These are phyloP conservation scores for Ilyonectria robusta DNA, from an alignment of 2,329 filamentous ascomycete species.

Conservation along the genomic window DNA sequence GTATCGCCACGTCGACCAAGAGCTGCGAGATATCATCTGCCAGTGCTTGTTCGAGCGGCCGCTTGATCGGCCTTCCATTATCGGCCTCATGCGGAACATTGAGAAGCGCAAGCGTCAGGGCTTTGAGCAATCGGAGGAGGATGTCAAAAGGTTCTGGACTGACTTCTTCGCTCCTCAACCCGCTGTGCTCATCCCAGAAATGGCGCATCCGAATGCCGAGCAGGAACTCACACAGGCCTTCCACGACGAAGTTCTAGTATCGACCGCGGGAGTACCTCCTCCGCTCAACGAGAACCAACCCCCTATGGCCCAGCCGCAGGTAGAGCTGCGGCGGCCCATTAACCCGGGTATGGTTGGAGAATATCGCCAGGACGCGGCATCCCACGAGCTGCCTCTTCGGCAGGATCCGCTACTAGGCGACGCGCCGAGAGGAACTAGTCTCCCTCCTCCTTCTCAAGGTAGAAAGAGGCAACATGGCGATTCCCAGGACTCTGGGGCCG, in stretches of 20 bases:
- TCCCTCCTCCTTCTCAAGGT: no score
- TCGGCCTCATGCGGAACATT: constrained; percentile 38
- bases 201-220: neutral
- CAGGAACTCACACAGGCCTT: neutral
- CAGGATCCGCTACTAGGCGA: no score
- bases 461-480: no score
- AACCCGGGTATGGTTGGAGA: no score
- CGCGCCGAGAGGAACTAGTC: no score
- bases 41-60: constrained; percentile 48
- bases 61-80: constrained; percentile 44
- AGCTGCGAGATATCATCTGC: constrained; percentile 42
- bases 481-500: no score
- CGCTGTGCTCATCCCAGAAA: neutral
- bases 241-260: neutral
- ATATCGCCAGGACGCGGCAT: no score
- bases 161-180: constrained; percentile 22
- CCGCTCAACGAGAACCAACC: neutral
- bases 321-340: no score
- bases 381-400: no score
- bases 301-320: no score
- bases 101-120: constrained; percentile 35
- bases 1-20: constrained; percentile 36
- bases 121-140: constrained; percentile 36
- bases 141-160: constrained; percentile 40
- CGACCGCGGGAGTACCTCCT: neutral